Conservation (phyloP, 169 alveolate genomes). For the Cryptosporidium meleagridis region DNA sequence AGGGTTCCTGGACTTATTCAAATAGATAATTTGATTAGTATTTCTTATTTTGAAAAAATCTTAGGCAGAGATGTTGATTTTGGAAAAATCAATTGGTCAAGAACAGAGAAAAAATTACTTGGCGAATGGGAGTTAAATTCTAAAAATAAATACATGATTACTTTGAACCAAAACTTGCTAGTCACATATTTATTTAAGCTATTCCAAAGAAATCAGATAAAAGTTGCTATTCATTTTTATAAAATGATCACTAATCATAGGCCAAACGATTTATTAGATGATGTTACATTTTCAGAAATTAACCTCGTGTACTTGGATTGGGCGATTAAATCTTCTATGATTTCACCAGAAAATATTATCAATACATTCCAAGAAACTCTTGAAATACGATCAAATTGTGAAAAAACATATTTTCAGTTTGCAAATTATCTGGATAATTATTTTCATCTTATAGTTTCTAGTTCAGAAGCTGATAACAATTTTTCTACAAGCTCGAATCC, state of each 20-base stretch:
- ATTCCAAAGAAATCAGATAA: conserved; percentile 34
- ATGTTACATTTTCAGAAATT: conserved; percentile 34
- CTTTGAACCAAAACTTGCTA: conserved; percentile 6
- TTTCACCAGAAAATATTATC: conserved; percentile 64
- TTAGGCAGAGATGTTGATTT: not conserved
- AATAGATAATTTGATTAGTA: conserved; percentile 29
- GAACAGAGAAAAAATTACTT: conserved; percentile 12
- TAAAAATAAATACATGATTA: not conserved
- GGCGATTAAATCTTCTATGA: conserved; percentile 64
- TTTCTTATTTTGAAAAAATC: conserved; percentile 32
- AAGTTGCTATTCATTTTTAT: conserved; percentile 29
- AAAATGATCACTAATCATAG: not conserved
- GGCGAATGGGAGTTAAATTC: conserved; percentile 18
- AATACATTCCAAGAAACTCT: conserved; percentile 26
- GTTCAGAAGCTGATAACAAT: conserved; percentile 19
- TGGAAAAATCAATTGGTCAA: conserved; percentile 22
- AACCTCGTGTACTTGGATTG: conserved; percentile 49
- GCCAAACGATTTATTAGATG: not conserved
- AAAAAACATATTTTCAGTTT: conserved; percentile 65
- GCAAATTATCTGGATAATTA: conserved; percentile 59
- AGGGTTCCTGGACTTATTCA: conserved; percentile 59
- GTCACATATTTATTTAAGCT: conserved; percentile 45
- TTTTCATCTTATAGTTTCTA: conserved; percentile 55
- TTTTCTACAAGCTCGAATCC: not conserved
- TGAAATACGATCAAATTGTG: conserved; percentile 59